Evolutionary conservation across 2,329 filamentous ascomycete species (phyloP).

Genomic region (Aureobasidium sp.): DNA sequence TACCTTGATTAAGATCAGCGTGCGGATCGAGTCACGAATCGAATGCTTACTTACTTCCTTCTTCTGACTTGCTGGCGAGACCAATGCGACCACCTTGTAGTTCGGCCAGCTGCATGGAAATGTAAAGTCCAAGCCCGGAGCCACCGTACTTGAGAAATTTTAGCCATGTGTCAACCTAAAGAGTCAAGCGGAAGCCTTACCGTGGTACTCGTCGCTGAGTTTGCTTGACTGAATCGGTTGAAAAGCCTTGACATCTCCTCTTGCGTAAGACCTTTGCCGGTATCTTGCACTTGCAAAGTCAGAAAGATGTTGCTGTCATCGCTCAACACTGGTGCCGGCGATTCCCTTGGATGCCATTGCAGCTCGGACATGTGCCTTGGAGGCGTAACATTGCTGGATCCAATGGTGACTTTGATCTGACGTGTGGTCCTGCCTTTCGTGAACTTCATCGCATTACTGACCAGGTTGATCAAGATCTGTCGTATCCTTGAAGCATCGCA

Average conservation of each 20-base stretch:
- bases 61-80: constrained; percentile 47
- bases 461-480: constrained; percentile 26
- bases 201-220: constrained; percentile 42
- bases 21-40: background rate
- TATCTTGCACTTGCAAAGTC: constrained; percentile 32
- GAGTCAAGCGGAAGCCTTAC: background rate
- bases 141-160: constrained; percentile 29
- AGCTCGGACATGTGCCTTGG: constrained; percentile 16
- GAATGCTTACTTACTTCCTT: constrained; percentile 47
- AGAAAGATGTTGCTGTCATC: constrained; percentile 25
- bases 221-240: constrained; percentile 60
- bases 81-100: constrained; percentile 62
- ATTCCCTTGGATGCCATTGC: constrained; percentile 16
- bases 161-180: background rate
- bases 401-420: constrained; percentile 12
- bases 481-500: constrained; percentile 23
- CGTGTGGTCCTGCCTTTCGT: constrained; percentile 7
- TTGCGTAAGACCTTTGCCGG: constrained; percentile 30
- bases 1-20: background rate
- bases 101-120: constrained; percentile 57
- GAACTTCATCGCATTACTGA: constrained; percentile 23
- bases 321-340: constrained; percentile 16
- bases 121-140: constrained; percentile 60
- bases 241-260: constrained; percentile 46
- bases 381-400: constrained; percentile 13